These are phyloP conservation scores for Fennellomyces sp. DNA, from an alignment of 371 early-diverging fungal genomes.

Conservation along the genomic window DNA sequence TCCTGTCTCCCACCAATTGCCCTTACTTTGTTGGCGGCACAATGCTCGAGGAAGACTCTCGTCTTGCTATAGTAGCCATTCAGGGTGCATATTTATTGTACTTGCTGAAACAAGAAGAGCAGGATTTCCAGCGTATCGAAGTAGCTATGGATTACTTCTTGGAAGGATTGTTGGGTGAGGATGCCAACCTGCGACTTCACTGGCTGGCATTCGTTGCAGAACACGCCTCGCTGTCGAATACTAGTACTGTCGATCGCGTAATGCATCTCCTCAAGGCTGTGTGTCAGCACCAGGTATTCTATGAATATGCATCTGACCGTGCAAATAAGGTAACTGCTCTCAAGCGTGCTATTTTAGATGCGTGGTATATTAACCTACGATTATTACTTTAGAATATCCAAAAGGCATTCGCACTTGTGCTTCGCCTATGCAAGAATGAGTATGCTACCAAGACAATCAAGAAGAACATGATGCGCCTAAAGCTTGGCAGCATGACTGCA, in stretches of 20 bases:
- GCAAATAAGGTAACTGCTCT: neutral
- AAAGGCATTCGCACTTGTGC: slow-evolving; percentile 33
- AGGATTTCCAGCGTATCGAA: slow-evolving; percentile 37
- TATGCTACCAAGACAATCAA: slow-evolving; percentile 31
- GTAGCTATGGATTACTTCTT: slow-evolving; percentile 61
- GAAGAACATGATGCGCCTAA: slow-evolving; percentile 33
- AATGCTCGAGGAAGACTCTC: slow-evolving; percentile 57
- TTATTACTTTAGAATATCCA: slow-evolving; percentile 2
- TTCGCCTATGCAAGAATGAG: slow-evolving; percentile 38
- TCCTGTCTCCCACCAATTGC: slow-evolving; percentile 49
- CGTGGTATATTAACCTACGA: too few relatives aligned
- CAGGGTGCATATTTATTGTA: slow-evolving; percentile 65
- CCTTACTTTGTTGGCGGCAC: slow-evolving; percentile 63
- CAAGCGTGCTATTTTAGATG: too few relatives aligned
- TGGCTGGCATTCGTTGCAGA: slow-evolving; percentile 58
- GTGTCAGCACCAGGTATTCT: slow-evolving; percentile 26
- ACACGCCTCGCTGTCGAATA: slow-evolving; percentile 18
- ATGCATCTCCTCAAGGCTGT: slow-evolving; percentile 30
- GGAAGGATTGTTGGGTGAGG: slow-evolving; percentile 50
- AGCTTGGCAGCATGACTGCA: slow-evolving; percentile 45
- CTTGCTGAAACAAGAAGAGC: slow-evolving; percentile 34
- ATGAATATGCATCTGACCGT: slow-evolving; percentile 11
- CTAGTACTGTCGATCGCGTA: slow-evolving; percentile 29
- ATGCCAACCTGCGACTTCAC: slow-evolving; percentile 46
- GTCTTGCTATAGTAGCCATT: slow-evolving; percentile 56